Evolutionary conservation across 257 asterid species (phyloP), one percentile per base, ranked within the genome.

Genomic region (Rehmannia glutinosa): DNA sequence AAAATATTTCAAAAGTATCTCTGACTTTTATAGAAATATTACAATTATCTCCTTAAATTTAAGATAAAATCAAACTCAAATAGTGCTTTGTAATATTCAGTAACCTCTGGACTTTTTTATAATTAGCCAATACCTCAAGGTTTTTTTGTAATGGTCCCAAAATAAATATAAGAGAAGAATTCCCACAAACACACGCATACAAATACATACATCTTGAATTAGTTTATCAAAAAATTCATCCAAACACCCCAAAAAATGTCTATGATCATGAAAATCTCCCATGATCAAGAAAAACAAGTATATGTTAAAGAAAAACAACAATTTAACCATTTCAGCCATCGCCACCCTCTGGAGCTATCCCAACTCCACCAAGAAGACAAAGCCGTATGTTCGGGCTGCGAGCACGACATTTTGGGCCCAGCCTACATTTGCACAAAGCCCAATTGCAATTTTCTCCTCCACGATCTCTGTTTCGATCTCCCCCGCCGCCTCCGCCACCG

Each of bases 401-500:
- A 84, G 59, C 75, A 42, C 49, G 68, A 69, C 58, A 68, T 79
- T 0, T 42, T 46, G 19, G 80, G 80, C 21, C 38, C 72, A 2
- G 80, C 83, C 66, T 78, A 62, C 75, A 27, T 47, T 21, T 82
- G 86, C 82, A 57, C 72, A 30, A 77, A 81, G 55, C 61, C 69
- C 8, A 45, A 16, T 0, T 84, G 95, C 86, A n/a, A 38, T 15
- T 79, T 79, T 58, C 64, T 58, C 69, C 84, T 84, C 64, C 95
- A 84, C 55, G 73, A 71, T 28, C 23, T 77, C 19, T 82, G 89
- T 73, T 47, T 82, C 59, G 84, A 83, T 21, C 79, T 77, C 6
- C 86, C 89, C n/a, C 84, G 86, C 20, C 77, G 76, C 21, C 19
- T 81, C 38, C 80, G 76, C 45, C 95, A 84, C 76, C 74, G 23